Base-by-base conservation (phyloP, 2,329 filamentous ascomycete genomes). In the Aaosphaeria pasadenensis region DNA sequence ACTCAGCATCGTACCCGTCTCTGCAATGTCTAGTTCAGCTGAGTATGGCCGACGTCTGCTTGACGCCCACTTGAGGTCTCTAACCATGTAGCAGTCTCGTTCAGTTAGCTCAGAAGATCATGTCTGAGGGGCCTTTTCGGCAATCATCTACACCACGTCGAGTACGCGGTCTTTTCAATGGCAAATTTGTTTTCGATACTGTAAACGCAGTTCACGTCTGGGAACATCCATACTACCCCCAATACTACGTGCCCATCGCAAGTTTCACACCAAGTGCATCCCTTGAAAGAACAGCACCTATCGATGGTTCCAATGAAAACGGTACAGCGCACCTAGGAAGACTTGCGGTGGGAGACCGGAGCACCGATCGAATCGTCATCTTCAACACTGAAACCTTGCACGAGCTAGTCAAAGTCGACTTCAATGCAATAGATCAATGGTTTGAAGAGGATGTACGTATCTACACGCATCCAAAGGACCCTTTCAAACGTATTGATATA, bases 401-500 rank as follows among this genome's bases (percentile, higher is more conserved):
- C 4, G 53, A 60, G 7, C 56, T 70, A 7, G 56, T 67, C 5
- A 67, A 65, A 39, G 45, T 70, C 3, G 62, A 67, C 28, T 69
- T 70, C 43, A 38, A 49, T 5, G 57, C 55, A 5, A 42, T 68
- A 42, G 74, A 77, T 38, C 62, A 71, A 42, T 80, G 77, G 76
- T 77, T 77, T 54, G 82, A 85, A 58, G 84, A 86, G 66, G 81
- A 85, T 44, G 70, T 72, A 1, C 78, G 76, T 1, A 78, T 86
- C 46, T 77, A 77, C 56, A 74, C 81, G 4, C 85, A 88, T 49
- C 84, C 84, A 0, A 86, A 86, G 53, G 84, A 87, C 46, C 85
- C 84, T 0, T 86, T 80, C 69, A 85, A 84, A 55, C 77, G 85
- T 9, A 71, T 88, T 50, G 84, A 87, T 47, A 77, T 83, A 29